These are phyloP conservation scores for Acacia melanoxylon DNA, from an alignment of 306 rosid species.

Conservation along the genomic window DNA sequence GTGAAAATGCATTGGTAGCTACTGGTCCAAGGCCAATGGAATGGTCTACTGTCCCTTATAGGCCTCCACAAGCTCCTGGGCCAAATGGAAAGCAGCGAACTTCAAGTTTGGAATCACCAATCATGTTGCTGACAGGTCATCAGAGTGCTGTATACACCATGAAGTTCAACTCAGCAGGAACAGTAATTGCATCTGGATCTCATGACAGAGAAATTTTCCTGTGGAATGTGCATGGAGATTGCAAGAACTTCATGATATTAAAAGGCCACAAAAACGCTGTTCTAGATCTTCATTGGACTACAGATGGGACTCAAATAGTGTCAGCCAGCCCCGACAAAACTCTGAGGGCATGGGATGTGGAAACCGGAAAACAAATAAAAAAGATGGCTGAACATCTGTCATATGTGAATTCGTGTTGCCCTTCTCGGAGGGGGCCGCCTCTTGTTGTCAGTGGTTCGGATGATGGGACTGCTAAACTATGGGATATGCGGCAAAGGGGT, in stretches of 20 bases:
- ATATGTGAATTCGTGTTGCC: conserved; percentile 88
- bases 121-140: conserved; percentile 87
- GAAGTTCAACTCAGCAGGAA: conserved; percentile 90
- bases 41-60: conserved; percentile 76
- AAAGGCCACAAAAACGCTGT: conserved; percentile 96
- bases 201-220: conserved; percentile 93
- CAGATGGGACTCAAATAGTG: conserved; percentile 82
- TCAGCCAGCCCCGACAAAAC: conserved; percentile 95
- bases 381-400: conserved; percentile 97
- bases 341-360: conserved; percentile 92
- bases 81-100: conserved; percentile 76
- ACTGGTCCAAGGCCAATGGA: conserved; percentile 92
- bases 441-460: conserved; percentile 94
- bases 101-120: conserved; percentile 84
- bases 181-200: conserved; percentile 88
- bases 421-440: conserved; percentile 92
- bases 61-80: conserved; percentile 60
- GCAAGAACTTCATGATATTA: conserved; percentile 90
- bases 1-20: conserved; percentile 69
- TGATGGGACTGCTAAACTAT: conserved; percentile 91
- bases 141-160: conserved; percentile 86
- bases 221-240: conserved; percentile 85
- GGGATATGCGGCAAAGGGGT: conserved; percentile 99
- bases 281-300: conserved; percentile 95
- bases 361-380: conserved; percentile 84